A percentile compares a stretch with the other conserved stretches of the same genome.
phyloP scores from a whole-genome alignment of 2,329 filamentous ascomycete genomes.

The Hypoxylon rubiginosum region DNA sequence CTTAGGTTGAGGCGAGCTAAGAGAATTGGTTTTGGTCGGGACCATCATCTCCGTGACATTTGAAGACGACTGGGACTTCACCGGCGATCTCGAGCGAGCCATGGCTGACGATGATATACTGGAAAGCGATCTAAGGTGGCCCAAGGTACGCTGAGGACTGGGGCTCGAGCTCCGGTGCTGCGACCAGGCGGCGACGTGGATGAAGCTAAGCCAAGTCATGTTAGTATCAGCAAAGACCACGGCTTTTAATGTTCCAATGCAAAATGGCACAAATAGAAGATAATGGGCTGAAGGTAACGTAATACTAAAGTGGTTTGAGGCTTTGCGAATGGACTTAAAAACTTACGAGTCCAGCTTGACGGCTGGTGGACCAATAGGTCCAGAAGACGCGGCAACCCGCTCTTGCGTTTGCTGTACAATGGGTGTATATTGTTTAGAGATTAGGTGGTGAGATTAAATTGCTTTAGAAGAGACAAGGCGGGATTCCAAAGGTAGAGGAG shows the following conservation, averaged over 20 bases:
- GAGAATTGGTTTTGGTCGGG: conserved; percentile 49
- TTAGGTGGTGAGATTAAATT: conserved; percentile 33
- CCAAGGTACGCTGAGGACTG: conserved; percentile 56
- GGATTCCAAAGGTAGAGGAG: conserved; percentile 28
- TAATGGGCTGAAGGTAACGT: conserved; percentile 2
- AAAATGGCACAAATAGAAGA: not conserved
- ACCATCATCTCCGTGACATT: conserved; percentile 48
- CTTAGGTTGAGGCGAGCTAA: conserved; percentile 52
- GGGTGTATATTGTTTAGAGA: conserved; percentile 42
- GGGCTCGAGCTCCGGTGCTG: conserved; percentile 57
- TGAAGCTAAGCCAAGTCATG: conserved; percentile 59
- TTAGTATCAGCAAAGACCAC: conserved; percentile 36
- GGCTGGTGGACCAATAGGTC: conserved; percentile 51
- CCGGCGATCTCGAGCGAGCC: conserved; percentile 56
- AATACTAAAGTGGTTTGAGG: not conserved
- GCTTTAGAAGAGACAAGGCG: conserved; percentile 25
- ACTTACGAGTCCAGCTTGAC: conserved; percentile 55
- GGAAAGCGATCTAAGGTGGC: conserved; percentile 67
- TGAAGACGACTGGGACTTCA: conserved; percentile 50
- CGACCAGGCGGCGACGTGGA: conserved; percentile 67
- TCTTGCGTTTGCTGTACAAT: conserved; percentile 35
- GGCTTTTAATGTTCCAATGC: not conserved
- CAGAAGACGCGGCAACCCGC: conserved; percentile 44
- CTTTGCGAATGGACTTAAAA: not conserved
- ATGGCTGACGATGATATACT: conserved; percentile 62